These are phyloP conservation scores for Fusarium buxicola DNA, from an alignment of 2,329 filamentous ascomycete genomes.

Conservation along the genomic window DNA sequence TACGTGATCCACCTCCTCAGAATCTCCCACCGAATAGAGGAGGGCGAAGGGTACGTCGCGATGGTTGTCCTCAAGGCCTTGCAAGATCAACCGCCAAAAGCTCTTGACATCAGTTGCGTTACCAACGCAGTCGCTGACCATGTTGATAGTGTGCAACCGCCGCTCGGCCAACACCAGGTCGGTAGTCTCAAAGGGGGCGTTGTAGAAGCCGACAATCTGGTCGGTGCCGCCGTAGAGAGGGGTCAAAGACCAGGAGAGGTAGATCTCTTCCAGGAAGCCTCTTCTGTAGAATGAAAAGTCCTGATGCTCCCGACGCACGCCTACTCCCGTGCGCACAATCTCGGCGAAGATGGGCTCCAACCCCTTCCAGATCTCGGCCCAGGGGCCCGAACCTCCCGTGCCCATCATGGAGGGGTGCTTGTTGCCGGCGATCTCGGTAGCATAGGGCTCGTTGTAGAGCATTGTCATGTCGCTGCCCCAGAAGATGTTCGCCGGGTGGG, in stretches of 20 bases:
- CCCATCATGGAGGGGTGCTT: constrained; percentile 73
- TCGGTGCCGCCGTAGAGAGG: constrained; percentile 53
- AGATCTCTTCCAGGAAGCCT: constrained; percentile 55
- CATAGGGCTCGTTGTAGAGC: constrained; percentile 72
- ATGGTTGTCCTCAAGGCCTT: constrained; percentile 50
- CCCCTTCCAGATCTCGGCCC: constrained; percentile 60
- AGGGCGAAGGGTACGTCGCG: constrained; percentile 56
- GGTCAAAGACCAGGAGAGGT: constrained; percentile 54
- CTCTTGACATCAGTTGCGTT: constrained; percentile 50
- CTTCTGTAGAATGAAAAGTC: constrained; percentile 48
- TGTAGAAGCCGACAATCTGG: constrained; percentile 55
- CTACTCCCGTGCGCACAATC: constrained; percentile 50
- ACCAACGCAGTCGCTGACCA: constrained; percentile 47
- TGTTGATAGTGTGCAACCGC: constrained; percentile 50
- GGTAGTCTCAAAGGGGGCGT: constrained; percentile 54
- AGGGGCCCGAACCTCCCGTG: constrained; percentile 66
- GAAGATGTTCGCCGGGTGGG: constrained; percentile 64
- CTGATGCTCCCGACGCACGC: constrained; percentile 51
- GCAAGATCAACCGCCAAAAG: constrained; percentile 51
- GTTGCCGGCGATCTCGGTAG: constrained; percentile 67
- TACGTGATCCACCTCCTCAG: constrained; percentile 50
- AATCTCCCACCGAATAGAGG: constrained; percentile 55
- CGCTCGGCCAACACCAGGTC: constrained; percentile 49
- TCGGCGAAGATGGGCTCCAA: constrained; percentile 50
- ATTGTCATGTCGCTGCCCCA: constrained; percentile 72